Evolutionary conservation across 768 basidiomycete genomes (phyloP).

Genomic region (Grammothele lineata): DNA sequence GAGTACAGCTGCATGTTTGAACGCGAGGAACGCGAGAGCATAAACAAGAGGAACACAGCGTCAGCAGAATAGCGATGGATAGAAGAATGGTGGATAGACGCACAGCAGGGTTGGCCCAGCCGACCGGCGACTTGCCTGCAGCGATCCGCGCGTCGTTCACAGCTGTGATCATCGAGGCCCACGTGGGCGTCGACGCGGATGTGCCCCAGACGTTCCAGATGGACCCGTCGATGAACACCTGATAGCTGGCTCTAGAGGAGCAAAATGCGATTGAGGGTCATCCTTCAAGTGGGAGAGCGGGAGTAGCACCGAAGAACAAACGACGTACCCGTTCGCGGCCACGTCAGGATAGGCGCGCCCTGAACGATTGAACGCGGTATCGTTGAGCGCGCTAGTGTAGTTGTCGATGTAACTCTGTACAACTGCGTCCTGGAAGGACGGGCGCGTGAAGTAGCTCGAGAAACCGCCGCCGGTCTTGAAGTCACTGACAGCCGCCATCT

Average conservation of each 20-base stretch:
- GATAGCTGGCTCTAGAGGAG: background rate
- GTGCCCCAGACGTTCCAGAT: constrained; percentile 18
- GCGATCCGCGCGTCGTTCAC: constrained; percentile 34
- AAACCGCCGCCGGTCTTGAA: constrained; percentile 36
- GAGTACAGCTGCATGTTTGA: constrained; percentile 17
- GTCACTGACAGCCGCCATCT: constrained; percentile 28
- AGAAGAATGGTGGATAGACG: too few relatives aligned
- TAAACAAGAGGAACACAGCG: too few relatives aligned
- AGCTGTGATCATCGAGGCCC: constrained; percentile 27
- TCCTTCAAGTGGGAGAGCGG: too few relatives aligned
- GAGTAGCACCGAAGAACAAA: too few relatives aligned
- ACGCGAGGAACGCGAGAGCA: too few relatives aligned
- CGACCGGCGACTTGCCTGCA: constrained; percentile 27
- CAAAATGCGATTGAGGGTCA: constrained; percentile 6
- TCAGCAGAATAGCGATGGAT: too few relatives aligned
- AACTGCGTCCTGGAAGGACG: constrained; percentile 31
- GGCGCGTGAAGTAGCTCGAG: constrained; percentile 36
- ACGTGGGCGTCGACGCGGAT: constrained; percentile 29
- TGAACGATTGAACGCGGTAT: constrained; percentile 29
- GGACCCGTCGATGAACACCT: constrained; percentile 2
- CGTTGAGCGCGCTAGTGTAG: constrained; percentile 28
- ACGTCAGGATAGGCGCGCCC: constrained; percentile 29
- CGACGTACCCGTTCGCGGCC: constrained; percentile 28
- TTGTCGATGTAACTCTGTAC: constrained; percentile 24
- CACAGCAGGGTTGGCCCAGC: constrained; percentile 60